Evolutionary conservation across 441 rosid genomes (phyloP), one percentile per base, ranked within the genome.

Genomic region (Euphorbia celastroides): DNA sequence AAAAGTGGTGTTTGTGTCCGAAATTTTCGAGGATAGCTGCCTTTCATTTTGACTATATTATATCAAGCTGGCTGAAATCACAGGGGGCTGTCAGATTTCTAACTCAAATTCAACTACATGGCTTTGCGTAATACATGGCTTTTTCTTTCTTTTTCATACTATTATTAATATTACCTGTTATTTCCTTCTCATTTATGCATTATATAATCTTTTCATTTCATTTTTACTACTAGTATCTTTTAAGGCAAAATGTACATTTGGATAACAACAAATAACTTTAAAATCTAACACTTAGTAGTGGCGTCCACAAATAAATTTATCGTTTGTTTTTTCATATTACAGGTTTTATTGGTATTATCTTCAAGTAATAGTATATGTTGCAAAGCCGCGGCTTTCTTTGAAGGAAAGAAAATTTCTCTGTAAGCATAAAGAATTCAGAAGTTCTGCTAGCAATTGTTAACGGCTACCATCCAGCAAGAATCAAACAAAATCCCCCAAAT

Each of bases 51-150:
- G n/a, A n/a, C n/a, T n/a, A n/a, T n/a, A n/a, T n/a, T n/a, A n/a
- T n/a, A n/a, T n/a, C n/a, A n/a, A n/a, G n/a, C n/a, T n/a, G n/a
- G n/a, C n/a, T n/a, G n/a, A n/a, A n/a, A n/a, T n/a, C n/a, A n/a
- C n/a, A n/a, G n/a, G n/a, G n/a, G n/a, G n/a, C 20, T 66, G 51
- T 65, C 60, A 36, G 22, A 51, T 50, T 57, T 48, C 22, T 17
- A 17, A 48, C 16, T 17, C 16, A 16, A 48, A 17, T 61, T 36
- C n/a, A 66, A 38, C 32, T 17, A 38, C 61, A 23, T 66, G 69
- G 69, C 34, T 55, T 66, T 54, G 50, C 69, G 69, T 66, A 66
- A 66, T 30, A 63, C 66, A 44, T 27, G 60, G 60, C 60, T 57
- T 57, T 57, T 13, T 26, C 7, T 42, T 26, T 42, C 7, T 42